phyloP scores from a whole-genome alignment of 78 protist genomes.

The Dictyostelium purpureum region DNA sequence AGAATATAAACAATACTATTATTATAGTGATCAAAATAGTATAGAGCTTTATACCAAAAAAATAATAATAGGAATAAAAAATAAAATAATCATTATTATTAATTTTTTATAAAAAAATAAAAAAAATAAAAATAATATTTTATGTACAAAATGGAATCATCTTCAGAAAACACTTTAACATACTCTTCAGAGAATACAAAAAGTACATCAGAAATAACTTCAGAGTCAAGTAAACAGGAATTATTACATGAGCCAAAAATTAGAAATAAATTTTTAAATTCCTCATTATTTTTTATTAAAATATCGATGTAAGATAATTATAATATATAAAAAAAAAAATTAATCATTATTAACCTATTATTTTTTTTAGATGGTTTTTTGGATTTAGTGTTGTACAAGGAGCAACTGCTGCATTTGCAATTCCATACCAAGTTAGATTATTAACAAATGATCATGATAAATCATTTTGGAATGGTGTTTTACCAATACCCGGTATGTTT shows the following conservation, averaged over 20 bases:
- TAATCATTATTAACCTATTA: not conserved
- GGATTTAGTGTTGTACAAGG: constrained; percentile 48
- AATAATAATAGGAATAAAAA: not conserved
- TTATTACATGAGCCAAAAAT: not conserved
- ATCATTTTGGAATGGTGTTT: constrained; percentile 61
- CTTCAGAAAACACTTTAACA: constrained; percentile 39
- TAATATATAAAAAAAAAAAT: not conserved
- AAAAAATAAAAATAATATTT: not conserved
- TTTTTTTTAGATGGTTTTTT: constrained; percentile 56
- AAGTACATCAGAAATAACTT: constrained; percentile 44
- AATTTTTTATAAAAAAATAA: not conserved
- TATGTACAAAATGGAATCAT: constrained; percentile 43
- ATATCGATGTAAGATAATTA: constrained; percentile 34
- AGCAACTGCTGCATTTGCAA: constrained; percentile 18
- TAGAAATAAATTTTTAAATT: not conserved
- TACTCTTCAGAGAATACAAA: constrained; percentile 35
- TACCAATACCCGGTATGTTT: constrained; percentile 72
- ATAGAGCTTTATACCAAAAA: not conserved
- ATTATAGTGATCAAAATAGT: too few relatives aligned
- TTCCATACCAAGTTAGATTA: constrained; percentile 10
- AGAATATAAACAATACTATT: too few relatives aligned
- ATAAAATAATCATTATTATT: not conserved
- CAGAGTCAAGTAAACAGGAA: constrained; percentile 11
- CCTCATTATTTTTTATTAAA: constrained; percentile 53
- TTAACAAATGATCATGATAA: not conserved